Base-by-base conservation (phyloP, 2,329 filamentous ascomycete genomes). In the Pseudopithomyces maydicus region DNA sequence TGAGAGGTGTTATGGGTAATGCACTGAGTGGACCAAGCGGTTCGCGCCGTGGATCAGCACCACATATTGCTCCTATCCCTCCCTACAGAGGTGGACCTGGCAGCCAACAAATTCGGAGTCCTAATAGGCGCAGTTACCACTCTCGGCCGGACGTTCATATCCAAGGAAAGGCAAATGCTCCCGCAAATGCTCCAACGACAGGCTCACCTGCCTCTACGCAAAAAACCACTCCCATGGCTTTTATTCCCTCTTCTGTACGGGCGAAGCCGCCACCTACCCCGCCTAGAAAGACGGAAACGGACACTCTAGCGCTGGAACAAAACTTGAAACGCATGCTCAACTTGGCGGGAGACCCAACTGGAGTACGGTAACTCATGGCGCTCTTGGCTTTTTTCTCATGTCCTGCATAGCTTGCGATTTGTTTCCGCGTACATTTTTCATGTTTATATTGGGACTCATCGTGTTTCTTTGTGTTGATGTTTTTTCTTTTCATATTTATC, bases 301-400 rank as follows among this genome's bases (percentile, higher is more conserved):
- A 71, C 54, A 64, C 64, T 6, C 59, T 65, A 54, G 61, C 71
- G 60, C 59, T 75, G 52, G 72, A 74, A 63, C 67, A 74, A 62
- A 66, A 75, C 54, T 62, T 75, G 46, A 75, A 74, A 62, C 72
- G 72, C 26, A 58, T 75, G 63, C 70, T 75, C 49, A 75, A 75
- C 54, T 56, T 75, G 23, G 66, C 66, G 33, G 68, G 63, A 35
- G 64, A 67, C 38, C 60, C 56, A 22, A 55, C 62, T 17, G 61
- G 66, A 55, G 67, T 67, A 43, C 64, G 61, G 50, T 73, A 69
- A 52, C 50, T 49, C 50, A 41, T 57, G 48, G 36, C 41, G 45
- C 47, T 11, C 19, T 48, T 29, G 51, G 43, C 44, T 38, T 43
- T 49, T 50, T 43, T 59, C 63, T 54, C 46, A 67, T 69, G 56